These are phyloP conservation scores for Trichoderma hamatum DNA, from an alignment of 2,329 filamentous ascomycete species.

Conservation along the genomic window DNA sequence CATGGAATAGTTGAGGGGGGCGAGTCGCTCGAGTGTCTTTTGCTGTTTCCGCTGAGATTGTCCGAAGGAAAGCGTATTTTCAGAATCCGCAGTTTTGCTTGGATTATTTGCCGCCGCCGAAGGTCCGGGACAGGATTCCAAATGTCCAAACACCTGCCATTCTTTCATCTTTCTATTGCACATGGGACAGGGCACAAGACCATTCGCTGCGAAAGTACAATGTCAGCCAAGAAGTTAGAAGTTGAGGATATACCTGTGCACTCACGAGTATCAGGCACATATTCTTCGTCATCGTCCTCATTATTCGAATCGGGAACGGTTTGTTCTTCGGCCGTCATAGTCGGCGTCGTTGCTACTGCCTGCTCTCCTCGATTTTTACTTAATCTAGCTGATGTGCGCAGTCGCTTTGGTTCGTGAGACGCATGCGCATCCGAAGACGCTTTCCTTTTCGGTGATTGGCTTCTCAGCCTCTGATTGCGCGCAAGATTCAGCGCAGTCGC, in stretches of 20 bases:
- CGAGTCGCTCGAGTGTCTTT: conserved; percentile 64
- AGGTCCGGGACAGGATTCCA: conserved; percentile 65
- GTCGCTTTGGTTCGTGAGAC: conserved; percentile 48
- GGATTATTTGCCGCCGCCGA: conserved; percentile 20
- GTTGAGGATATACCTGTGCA: neutral
- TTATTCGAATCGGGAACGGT: conserved; percentile 31
- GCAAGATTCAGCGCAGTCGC: conserved; percentile 67
- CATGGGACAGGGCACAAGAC: conserved; percentile 80
- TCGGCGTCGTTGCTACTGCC: conserved; percentile 34
- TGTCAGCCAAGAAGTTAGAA: neutral
- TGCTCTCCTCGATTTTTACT: conserved; percentile 45
- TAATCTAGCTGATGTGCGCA: conserved; percentile 56
- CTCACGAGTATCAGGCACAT: conserved; percentile 37
- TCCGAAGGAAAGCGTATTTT: conserved; percentile 23
- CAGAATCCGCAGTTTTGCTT: neutral
- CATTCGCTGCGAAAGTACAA: conserved; percentile 58
- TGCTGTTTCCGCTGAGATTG: conserved; percentile 36
- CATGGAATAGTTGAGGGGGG: conserved; percentile 82
- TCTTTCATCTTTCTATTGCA: conserved; percentile 81
- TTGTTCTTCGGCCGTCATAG: conserved; percentile 29
- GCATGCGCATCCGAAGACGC: conserved; percentile 35
- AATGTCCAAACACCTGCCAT: conserved; percentile 74
- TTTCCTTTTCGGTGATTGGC: conserved; percentile 56
- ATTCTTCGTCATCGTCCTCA: conserved; percentile 35
- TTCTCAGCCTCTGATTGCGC: conserved; percentile 36